These are phyloP conservation scores for Trichoderma sp. DNA, from an alignment of 2,329 filamentous ascomycete genomes.

Conservation along the genomic window DNA sequence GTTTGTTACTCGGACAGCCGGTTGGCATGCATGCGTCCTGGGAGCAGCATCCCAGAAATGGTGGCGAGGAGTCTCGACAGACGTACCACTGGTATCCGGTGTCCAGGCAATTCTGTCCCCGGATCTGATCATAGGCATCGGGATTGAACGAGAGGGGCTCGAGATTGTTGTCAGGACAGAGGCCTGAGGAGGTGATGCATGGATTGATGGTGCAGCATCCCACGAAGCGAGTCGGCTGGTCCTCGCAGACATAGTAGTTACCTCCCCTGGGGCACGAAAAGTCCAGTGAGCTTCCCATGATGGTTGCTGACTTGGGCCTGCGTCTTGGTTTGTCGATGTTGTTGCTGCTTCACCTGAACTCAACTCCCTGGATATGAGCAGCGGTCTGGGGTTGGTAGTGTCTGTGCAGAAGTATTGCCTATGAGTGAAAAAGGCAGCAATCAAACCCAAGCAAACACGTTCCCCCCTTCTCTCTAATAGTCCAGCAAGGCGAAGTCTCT, in stretches of 20 bases:
- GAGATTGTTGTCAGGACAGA: slow-evolving; percentile 33
- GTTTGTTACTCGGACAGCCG: slow-evolving; percentile 26
- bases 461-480: background rate
- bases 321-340: background rate
- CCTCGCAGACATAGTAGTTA: slow-evolving; percentile 38
- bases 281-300: slow-evolving; percentile 26
- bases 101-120: slow-evolving; percentile 32
- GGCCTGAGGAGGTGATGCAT: slow-evolving; percentile 30
- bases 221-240: slow-evolving; percentile 35
- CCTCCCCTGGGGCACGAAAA: slow-evolving; percentile 33
- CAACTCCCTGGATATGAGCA: background rate
- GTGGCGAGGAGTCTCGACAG: slow-evolving; percentile 29
- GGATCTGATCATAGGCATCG: slow-evolving; percentile 28
- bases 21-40: slow-evolving; percentile 25
- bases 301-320: background rate
- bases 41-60: slow-evolving; percentile 41
- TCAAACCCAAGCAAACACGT: background rate
- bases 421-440: background rate
- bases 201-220: slow-evolving; percentile 42
- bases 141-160: slow-evolving; percentile 30
- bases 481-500: background rate
- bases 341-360: background rate
- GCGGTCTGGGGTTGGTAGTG: background rate
- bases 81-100: slow-evolving; percentile 33
- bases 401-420: background rate